Percentiles rank a stretch among this genome's conserved stretches.
phyloP scores from a whole-genome alignment of 768 basidiomycete genomes.

The Tephrocybe sp. region DNA sequence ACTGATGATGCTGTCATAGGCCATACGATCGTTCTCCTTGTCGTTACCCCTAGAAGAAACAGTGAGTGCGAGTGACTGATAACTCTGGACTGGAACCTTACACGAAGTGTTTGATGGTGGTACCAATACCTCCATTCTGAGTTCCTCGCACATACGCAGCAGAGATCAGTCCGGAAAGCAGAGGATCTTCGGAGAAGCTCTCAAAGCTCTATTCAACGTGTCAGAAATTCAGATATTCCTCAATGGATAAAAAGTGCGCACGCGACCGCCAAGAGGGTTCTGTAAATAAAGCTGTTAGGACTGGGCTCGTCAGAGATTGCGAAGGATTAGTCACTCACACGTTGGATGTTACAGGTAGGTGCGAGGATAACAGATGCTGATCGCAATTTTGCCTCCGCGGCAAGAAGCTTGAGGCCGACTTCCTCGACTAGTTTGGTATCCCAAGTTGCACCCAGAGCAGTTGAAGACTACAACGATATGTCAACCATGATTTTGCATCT shows the following conservation, averaged over 20 bases:
- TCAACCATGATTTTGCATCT: background rate
- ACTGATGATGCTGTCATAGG: constrained; percentile 62
- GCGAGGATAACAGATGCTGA: constrained; percentile 70
- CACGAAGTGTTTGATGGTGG: constrained; percentile 83
- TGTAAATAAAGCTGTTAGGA: constrained; percentile 21
- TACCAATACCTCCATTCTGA: constrained; percentile 72
- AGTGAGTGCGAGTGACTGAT: background rate
- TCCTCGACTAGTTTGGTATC: constrained; percentile 62
- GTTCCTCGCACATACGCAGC: constrained; percentile 75
- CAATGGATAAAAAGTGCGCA: constrained; percentile 28
- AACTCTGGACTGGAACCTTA: constrained; percentile 24
- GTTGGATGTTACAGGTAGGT: constrained; percentile 83
- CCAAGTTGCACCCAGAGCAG: constrained; percentile 74
- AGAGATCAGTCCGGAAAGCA: constrained; percentile 67
- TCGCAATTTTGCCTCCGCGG: constrained; percentile 67
- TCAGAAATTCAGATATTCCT: background rate
- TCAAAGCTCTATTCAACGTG: constrained; percentile 72
- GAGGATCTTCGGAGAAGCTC: constrained; percentile 77
- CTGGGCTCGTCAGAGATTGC: background rate
- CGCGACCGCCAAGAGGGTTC: constrained; percentile 72
- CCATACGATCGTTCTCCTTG: constrained; percentile 76
- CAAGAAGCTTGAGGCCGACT: constrained; percentile 63
- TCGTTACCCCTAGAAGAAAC: constrained; percentile 58
- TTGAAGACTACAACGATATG: constrained; percentile 44
- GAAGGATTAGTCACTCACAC: constrained; percentile 40